Evolutionary conservation across 306 rosid genomes (phyloP), one percentile per base, ranked within the genome.

Genomic region (Comarum palustre): DNA sequence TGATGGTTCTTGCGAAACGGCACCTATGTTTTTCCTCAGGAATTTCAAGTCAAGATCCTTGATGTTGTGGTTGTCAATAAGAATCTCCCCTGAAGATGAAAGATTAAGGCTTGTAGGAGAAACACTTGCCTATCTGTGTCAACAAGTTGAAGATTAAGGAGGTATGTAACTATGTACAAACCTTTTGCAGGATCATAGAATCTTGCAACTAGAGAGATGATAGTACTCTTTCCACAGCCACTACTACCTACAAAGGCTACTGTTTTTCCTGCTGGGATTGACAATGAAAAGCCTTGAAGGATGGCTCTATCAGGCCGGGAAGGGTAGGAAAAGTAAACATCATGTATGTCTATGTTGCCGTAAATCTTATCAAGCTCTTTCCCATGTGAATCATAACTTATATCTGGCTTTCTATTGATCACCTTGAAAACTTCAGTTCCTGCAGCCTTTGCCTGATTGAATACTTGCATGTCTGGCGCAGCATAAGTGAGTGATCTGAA

Each of bases 201-300:
- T 85, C 96, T 87, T 50, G 84, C 66, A 36, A 88, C 87, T 1
- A 92, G 77, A 43, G 98, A 90, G 78, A 90, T 88, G 45, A 86
- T 83, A n/a, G 98, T 92, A 77, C 96, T 92, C 82, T 92, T 92
- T 80, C 98, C 98, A 58, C 98, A 92, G n/a, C 98, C 98, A 38
- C 98, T 92, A 74, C 90, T 78, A 45, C 98, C 98, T 20, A 92
- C 98, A 46, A 92, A 79, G 73, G 98, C 96, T 24, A 85, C 71
- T 17, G 95, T 85, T 78, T 86, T 85, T 78, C 95, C 96, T 42
- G 92, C 87, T 46, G 96, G 85, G 73, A 92, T 92, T 32, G 92
- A 82, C 81, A 92, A 55, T 7, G 92, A 84, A 62, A 92, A 85
- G 50, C 86, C 95, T 67, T 77, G 82, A 74, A 92, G 95, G 71